These are phyloP conservation scores for Flaveria floridana DNA, from an alignment of 140 eudicot genomes.

Conservation along the genomic window DNA sequence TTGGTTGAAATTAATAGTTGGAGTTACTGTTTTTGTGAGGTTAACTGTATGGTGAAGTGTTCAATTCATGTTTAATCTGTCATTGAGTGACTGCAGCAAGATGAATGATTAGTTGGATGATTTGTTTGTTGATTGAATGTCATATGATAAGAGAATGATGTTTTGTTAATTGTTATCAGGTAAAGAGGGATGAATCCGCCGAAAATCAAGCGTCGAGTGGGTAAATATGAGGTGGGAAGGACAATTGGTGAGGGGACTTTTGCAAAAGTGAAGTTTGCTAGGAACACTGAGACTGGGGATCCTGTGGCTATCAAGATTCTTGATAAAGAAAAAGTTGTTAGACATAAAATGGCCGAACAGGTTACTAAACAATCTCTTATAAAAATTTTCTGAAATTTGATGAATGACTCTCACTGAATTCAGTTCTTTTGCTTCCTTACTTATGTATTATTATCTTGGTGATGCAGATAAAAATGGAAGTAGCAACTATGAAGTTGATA, in stretches of 20 bases:
- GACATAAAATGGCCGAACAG: constrained; percentile 92
- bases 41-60: background rate
- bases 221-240: constrained; percentile 83
- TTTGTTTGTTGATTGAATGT: no score
- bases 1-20: no score
- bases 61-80: no score
- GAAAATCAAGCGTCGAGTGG: constrained; percentile 61
- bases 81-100: background rate
- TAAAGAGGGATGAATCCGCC: constrained; percentile 53
- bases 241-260: constrained; percentile 86
- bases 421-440: constrained; percentile 24
- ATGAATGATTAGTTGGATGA: background rate
- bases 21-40: no score
- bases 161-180: constrained; percentile 1
- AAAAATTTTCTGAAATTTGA: background rate
- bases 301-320: constrained; percentile 82
- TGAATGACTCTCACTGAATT: background rate
- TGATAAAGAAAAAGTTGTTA: constrained; percentile 84
- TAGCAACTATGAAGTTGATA: constrained; percentile 93
- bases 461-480: constrained; percentile 85
- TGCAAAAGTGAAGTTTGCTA: constrained; percentile 84
- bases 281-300: constrained; percentile 70
- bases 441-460: constrained; percentile 16
- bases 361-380: constrained; percentile 28
- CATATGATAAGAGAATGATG: no score